Evolutionary conservation across 768 basidiomycete genomes (phyloP).

Genomic region (Astraeus odoratus): DNA sequence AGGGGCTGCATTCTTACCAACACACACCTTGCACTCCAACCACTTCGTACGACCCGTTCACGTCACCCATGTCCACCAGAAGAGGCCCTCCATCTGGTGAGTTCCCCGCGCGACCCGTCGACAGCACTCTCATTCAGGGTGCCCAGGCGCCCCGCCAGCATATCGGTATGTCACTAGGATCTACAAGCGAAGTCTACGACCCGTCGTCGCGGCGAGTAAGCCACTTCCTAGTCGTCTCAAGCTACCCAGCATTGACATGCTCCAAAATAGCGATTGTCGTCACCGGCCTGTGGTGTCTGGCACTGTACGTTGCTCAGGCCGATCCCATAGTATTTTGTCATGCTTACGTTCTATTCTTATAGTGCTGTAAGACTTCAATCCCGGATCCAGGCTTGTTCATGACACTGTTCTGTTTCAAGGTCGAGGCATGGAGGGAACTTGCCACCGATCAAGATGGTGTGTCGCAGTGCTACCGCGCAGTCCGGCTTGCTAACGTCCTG

Average conservation of each 20-base stretch:
- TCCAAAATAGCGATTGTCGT: conserved; percentile 35
- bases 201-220: conserved; percentile 43
- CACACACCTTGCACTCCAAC: too few relatives aligned
- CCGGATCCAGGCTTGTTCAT: too few relatives aligned
- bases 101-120: not conserved
- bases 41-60: too few relatives aligned
- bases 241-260: not conserved
- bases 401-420: conserved; percentile 36
- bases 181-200: conserved; percentile 53
- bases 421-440: conserved; percentile 55
- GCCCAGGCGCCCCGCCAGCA: conserved; percentile 44
- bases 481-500: not conserved
- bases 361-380: conserved; percentile 18
- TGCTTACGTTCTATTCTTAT: not conserved
- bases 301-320: conserved; percentile 43
- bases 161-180: conserved; percentile 54
- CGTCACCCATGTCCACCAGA: conserved; percentile 11
- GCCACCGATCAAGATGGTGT: conserved; percentile 41
- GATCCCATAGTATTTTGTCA: not conserved
- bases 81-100: conserved; percentile 11
- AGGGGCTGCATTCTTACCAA: too few relatives aligned
- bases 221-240: conserved; percentile 12
- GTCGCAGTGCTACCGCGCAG: conserved; percentile 15
- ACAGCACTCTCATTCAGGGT: not conserved
- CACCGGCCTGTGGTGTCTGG: conserved; percentile 52